Conservation (phyloP, 176 grass and related monocot species). For the Calamus simplicifolius region DNA sequence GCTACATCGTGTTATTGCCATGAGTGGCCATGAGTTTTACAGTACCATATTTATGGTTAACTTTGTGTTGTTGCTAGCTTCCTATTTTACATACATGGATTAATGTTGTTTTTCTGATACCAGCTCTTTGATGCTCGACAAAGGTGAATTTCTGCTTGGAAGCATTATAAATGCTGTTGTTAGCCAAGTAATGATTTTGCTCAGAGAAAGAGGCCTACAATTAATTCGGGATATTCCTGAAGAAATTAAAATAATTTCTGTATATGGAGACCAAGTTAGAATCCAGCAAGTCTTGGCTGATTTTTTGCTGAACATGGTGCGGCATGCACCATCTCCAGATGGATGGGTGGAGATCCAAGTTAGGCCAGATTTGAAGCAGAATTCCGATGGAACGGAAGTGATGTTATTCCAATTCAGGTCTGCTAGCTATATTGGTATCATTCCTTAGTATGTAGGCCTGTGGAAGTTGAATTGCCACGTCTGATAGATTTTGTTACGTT, state of each 20-base stretch:
- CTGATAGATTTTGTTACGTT: no score
- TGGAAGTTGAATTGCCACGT: no score
- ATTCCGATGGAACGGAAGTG: conserved; percentile 49
- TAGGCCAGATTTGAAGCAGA: conserved; percentile 62
- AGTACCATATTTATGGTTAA: no score
- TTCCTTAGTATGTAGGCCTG: no score
- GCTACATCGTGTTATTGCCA: no score
- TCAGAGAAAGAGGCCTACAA: conserved; percentile 83
- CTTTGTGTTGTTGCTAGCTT: no score
- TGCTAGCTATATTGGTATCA: neutral
- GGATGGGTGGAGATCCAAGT: conserved; percentile 96
- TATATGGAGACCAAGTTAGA: conserved; percentile 83
- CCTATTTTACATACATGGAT: no score
- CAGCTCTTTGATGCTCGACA: conserved; percentile 77
- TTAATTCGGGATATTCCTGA: conserved; percentile 96
- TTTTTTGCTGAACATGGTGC: conserved; percentile 77
- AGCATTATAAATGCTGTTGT: conserved; percentile 86
- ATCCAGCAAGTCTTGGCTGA: conserved; percentile 95
- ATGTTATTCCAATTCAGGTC: conserved; percentile 79
- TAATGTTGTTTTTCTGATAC: conserved; percentile 18
- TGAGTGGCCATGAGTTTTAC: no score
- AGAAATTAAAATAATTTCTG: conserved; percentile 70
- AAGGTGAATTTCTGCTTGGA: conserved; percentile 80
- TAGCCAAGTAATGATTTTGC: conserved; percentile 89
- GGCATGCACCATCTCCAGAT: conserved; percentile 64